Conservation (phyloP, 1,284 basidiomycete genomes). For the Xerocomus subilludens region DNA sequence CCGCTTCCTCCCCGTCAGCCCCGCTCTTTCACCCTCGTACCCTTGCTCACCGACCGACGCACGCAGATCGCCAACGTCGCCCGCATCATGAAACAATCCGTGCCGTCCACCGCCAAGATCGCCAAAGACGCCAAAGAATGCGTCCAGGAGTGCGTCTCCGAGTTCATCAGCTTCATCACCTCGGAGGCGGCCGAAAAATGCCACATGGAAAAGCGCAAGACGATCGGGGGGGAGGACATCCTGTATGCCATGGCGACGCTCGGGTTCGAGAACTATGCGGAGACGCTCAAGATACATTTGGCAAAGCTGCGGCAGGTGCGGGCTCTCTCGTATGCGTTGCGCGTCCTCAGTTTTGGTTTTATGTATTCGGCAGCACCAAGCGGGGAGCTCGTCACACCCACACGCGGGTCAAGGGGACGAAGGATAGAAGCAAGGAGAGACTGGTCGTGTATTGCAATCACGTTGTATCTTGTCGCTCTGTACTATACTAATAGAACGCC, state of each 20-base stretch:
- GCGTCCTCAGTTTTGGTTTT: not conserved
- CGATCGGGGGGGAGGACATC: constrained; percentile 92
- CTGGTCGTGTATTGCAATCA: constrained; percentile 24
- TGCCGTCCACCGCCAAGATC: constrained; percentile 94
- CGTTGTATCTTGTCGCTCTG: constrained; percentile 39
- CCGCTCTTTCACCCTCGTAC: not conserved
- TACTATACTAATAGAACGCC: constrained; percentile 21
- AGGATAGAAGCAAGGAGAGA: constrained; percentile 16
- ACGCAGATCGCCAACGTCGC: constrained; percentile 88
- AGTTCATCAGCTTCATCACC: constrained; percentile 96
- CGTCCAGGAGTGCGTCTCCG: constrained; percentile 95
- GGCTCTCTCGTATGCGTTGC: not conserved
- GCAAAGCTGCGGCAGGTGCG: constrained; percentile 86
- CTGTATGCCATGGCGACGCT: constrained; percentile 88
- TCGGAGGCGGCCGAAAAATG: constrained; percentile 91
- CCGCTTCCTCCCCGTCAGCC: constrained; percentile 81
- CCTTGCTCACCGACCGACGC: not conserved
- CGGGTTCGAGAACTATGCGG: constrained; percentile 96
- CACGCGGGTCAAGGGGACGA: constrained; percentile 46
- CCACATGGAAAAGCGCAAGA: constrained; percentile 86
- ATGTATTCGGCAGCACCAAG: constrained; percentile 43
- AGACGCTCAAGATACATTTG: constrained; percentile 89
- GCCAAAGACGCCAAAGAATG: constrained; percentile 97
- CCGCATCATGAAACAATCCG: constrained; percentile 91
- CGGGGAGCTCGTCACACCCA: constrained; percentile 46